Base-by-base conservation (phyloP, 2,329 filamentous ascomycete genomes). In the Fusarium sterilihyphosum region DNA sequence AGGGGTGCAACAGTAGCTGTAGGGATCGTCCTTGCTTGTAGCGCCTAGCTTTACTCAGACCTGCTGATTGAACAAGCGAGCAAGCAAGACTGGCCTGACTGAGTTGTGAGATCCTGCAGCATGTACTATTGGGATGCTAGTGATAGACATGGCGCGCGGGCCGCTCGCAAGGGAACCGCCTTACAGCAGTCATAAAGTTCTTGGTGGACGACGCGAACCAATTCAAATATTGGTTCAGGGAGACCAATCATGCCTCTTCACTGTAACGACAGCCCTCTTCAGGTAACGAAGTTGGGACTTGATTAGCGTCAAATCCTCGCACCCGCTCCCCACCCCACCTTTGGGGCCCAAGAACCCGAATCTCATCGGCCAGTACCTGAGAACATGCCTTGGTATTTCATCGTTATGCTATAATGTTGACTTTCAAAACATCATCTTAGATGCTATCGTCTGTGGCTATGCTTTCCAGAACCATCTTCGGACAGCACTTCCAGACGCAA, bases 1-100 rank as follows among this genome's bases (percentile, higher is more conserved):
- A 79, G 73, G 77, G 76, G 57, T 75, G 73, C 43, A 71, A 65
- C 71, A 70, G 54, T 44, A 63, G 35, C 65, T 68, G 72, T 67
- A 75, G 54, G 67, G 77, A 78, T 78, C 67, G 67, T 54, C 75
- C 73, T 70, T 73, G 71, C 72, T 59, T 75, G 76, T 73, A 78
- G 70, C 65, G 56, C 67, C 68, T 72, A 67, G 54, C 35, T 63
- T 56, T 22, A 47, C 53, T 33, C 38, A 66, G 52, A 47, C 60
- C 67, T 54, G 47, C 60, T 73, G 64, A 72, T 52, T 71, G 68
- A 68, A 43, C 59, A 67, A 54, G 49, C 46, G 67, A 64, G 54
- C 56, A 58, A 49, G 54, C 54, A 67, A 50, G 63, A 65, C 71
- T 63, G 59, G 56, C 56, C 54, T 41, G 53, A 69, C 59, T 63